A percentile compares a stretch with the other conserved stretches of the same genome.
phyloP scores from a whole-genome alignment of 352 stramenopile genomes.

The Phytophthora cryptogea region DNA sequence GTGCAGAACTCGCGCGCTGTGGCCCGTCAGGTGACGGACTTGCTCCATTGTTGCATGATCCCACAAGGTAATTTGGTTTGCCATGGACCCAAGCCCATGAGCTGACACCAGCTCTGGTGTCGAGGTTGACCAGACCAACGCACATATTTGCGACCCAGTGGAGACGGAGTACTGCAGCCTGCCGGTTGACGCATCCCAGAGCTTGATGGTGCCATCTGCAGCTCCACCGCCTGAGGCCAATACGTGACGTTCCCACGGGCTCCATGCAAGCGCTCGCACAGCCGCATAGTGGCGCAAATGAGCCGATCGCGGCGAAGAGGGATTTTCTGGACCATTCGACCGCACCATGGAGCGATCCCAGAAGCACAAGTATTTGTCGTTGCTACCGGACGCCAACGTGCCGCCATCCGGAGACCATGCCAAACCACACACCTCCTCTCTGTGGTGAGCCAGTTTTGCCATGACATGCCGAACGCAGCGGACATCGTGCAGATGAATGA shows the following conservation, averaged over 20 bases:
- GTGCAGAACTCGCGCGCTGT: conserved; percentile 93
- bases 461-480: conserved; percentile 54
- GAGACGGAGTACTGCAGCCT: conserved; percentile 92
- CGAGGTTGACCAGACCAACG: conserved; percentile 87
- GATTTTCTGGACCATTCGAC: not conserved
- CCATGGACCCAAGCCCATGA: conserved; percentile 89
- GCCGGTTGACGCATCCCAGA: conserved; percentile 93
- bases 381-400: conserved; percentile 93
- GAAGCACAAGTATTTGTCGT: conserved; percentile 95
- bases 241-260: conserved; percentile 93
- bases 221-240: conserved; percentile 95
- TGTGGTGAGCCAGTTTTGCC: conserved; percentile 79
- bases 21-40: conserved; percentile 93
- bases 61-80: conserved; percentile 95
- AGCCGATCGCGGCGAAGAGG: conserved; percentile 39
- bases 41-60: conserved; percentile 94
- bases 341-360: conserved; percentile 74
- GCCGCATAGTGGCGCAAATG: conserved; percentile 93
- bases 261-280: conserved; percentile 97
- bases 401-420: conserved; percentile 93
- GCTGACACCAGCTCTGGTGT: conserved; percentile 93
- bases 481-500: conserved; percentile 76
- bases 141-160: conserved; percentile 95
- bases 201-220: conserved; percentile 96
- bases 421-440: conserved; percentile 96